Evolutionary conservation across 2,329 filamentous ascomycete genomes (phyloP).

Genomic region (Penicillium aurantiogriseum): DNA sequence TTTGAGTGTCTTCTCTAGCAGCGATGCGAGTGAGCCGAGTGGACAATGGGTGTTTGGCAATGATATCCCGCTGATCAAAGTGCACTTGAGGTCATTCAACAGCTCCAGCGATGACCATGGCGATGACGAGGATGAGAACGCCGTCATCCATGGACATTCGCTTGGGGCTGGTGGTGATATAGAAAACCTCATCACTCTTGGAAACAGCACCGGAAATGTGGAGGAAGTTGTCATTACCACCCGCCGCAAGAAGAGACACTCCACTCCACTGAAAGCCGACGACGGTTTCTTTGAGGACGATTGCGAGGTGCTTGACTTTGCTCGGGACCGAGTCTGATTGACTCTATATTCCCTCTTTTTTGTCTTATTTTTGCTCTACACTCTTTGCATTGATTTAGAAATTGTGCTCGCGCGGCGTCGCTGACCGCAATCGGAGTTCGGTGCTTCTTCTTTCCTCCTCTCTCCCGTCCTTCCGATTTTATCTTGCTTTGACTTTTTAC

Average conservation of each 20-base stretch:
- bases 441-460: conserved; percentile 3
- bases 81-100: conserved; percentile 47
- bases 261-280: conserved; percentile 43
- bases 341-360: not conserved
- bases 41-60: conserved; percentile 56
- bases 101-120: conserved; percentile 40
- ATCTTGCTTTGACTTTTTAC: not conserved
- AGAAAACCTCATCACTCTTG: conserved; percentile 52
- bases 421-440: conserved; percentile 16
- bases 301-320: conserved; percentile 87
- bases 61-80: conserved; percentile 48
- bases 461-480: not conserved
- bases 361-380: conserved; percentile 7
- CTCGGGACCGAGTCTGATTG: conserved; percentile 54
- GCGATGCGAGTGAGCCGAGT: conserved; percentile 40
- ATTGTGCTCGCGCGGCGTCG: conserved; percentile 17
- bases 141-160: conserved; percentile 28
- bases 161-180: conserved; percentile 41
- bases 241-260: conserved; percentile 60
- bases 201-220: conserved; percentile 56
- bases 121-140: conserved; percentile 31
- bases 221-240: conserved; percentile 83
- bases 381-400: conserved; percentile 18
- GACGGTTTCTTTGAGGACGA: conserved; percentile 89
- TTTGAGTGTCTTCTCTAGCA: conserved; percentile 63